Conservation (phyloP, 2,329 filamentous ascomycete species). For the Albifimbria verrucaria region DNA sequence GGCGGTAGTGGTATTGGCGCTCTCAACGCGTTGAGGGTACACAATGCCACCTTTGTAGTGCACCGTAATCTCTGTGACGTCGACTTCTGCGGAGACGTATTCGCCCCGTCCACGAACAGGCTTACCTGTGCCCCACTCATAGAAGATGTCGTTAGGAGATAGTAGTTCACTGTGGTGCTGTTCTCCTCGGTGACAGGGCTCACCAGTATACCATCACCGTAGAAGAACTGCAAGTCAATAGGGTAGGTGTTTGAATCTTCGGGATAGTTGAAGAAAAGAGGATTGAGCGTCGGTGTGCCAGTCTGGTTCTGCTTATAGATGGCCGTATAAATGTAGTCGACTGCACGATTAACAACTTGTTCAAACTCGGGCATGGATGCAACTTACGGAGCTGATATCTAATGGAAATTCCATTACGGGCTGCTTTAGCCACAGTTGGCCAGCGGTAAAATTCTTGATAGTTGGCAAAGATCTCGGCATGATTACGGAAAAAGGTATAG, state of each 20-base stretch:
- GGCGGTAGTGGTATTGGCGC: conserved; percentile 59
- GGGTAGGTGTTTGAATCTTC: conserved; percentile 37
- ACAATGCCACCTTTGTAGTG: conserved; percentile 62
- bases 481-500: conserved; percentile 67
- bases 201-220: conserved; percentile 42
- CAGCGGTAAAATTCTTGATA: conserved; percentile 67
- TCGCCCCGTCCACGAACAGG: conserved; percentile 32
- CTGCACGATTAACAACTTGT: conserved; percentile 6
- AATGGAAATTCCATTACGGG: conserved; percentile 62
- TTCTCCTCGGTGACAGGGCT: conserved; percentile 43
- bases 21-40: conserved; percentile 52
- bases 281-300: conserved; percentile 64
- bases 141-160: conserved; percentile 49
- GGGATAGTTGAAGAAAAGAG: conserved; percentile 68
- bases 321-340: conserved; percentile 75
- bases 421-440: conserved; percentile 57
- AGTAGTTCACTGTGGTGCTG: conserved; percentile 37
- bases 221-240: conserved; percentile 47
- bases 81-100: conserved; percentile 27
- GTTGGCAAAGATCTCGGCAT: conserved; percentile 43
- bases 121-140: conserved; percentile 46
- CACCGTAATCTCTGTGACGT: conserved; percentile 54
- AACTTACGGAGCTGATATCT: conserved; percentile 56
- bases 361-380: rapidly evolving
- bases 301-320: conserved; percentile 57